These are phyloP conservation scores for Populus hybrid DNA, from an alignment of 441 rosid species.

Conservation along the genomic window DNA sequence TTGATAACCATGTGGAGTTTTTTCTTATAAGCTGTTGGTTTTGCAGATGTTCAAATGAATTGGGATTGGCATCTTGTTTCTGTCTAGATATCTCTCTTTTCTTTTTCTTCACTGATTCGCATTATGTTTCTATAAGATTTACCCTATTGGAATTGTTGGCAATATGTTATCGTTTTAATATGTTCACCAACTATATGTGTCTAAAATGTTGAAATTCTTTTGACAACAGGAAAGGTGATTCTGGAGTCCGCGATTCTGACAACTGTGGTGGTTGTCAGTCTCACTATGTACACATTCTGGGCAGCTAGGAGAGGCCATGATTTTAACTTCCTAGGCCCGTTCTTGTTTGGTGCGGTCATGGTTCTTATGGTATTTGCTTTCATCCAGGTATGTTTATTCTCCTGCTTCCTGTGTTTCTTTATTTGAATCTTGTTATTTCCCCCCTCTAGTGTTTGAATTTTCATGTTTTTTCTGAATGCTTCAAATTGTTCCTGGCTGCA, in stretches of 20 bases:
- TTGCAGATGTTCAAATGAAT: background rate
- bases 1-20: background rate
- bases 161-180: background rate
- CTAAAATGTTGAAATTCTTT: background rate
- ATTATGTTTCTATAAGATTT: background rate
- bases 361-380: slow-evolving; percentile 69
- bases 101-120: background rate
- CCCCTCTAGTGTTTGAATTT: background rate
- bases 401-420: background rate
- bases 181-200: background rate
- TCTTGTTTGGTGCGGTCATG: slow-evolving; percentile 69
- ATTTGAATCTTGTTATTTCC: background rate
- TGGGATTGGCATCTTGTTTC: background rate
- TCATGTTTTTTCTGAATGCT: background rate
- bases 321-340: slow-evolving; percentile 86
- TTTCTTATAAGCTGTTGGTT: background rate
- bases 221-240: slow-evolving; percentile 68
- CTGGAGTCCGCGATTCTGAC: slow-evolving; percentile 78
- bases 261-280: slow-evolving; percentile 62
- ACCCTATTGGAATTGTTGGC: background rate
- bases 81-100: background rate
- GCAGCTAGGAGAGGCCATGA: slow-evolving; percentile 87
- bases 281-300: slow-evolving; percentile 89
- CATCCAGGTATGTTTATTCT: slow-evolving; percentile 57
- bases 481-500: slow-evolving; percentile 30